These are phyloP conservation scores for Aspergillus sp. DNA, from an alignment of 2,329 filamentous ascomycete species.

Conservation along the genomic window DNA sequence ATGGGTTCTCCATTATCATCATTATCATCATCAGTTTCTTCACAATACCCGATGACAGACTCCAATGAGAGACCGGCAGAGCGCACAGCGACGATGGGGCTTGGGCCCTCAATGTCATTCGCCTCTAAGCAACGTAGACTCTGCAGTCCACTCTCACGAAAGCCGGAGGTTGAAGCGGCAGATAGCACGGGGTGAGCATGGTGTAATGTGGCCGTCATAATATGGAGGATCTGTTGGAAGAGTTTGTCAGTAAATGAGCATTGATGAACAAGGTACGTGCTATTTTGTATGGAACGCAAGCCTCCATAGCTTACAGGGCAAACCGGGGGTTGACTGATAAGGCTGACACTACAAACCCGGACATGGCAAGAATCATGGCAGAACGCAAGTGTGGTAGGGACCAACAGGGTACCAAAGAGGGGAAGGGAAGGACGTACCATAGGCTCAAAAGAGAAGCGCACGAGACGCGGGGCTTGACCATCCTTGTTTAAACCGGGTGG, in stretches of 20 bases:
- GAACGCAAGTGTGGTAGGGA: constrained; percentile 61
- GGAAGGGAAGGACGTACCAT: constrained; percentile 66
- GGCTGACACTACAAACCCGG: too few relatives aligned
- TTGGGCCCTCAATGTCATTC: constrained; percentile 46
- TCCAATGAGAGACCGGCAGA: constrained; percentile 82
- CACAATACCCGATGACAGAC: constrained; percentile 68
- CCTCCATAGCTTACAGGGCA: not conserved
- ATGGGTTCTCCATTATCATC: constrained; percentile 39
- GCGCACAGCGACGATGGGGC: constrained; percentile 80
- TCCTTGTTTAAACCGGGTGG: constrained; percentile 37
- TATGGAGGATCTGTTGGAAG: constrained; percentile 75
- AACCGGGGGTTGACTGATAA: too few relatives aligned
- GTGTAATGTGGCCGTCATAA: constrained; percentile 72
- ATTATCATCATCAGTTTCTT: constrained; percentile 27
- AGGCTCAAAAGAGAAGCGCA: constrained; percentile 92
- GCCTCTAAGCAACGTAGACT: constrained; percentile 58
- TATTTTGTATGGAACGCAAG: not conserved
- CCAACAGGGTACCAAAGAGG: not conserved
- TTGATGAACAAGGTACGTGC: not conserved
- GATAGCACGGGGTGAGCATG: constrained; percentile 76
- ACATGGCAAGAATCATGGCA: too few relatives aligned
- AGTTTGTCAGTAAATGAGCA: constrained; percentile 25
- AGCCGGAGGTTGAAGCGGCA: constrained; percentile 78
- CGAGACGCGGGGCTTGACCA: constrained; percentile 52
- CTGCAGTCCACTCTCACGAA: constrained; percentile 81